A percentile compares a stretch with the other conserved stretches of the same genome.
Conservation (phyloP, 78 protist species). For the Mantamonas sphyraenae region DNA sequence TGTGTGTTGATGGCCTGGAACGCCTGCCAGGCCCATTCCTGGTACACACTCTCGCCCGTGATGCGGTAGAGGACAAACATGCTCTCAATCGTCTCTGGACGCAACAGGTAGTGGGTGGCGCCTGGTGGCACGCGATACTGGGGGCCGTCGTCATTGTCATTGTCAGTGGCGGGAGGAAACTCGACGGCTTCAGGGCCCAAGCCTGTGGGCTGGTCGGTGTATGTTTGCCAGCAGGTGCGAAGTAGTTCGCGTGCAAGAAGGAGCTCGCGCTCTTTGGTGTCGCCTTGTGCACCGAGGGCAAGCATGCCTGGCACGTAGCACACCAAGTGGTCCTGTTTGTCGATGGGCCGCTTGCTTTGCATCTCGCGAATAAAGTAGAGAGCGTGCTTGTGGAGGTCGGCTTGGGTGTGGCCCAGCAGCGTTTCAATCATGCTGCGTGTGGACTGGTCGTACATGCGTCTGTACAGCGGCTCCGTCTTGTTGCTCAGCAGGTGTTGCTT, state of each 20-base stretch:
- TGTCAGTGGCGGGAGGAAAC: not conserved
- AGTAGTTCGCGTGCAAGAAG: slow-evolving; percentile 11
- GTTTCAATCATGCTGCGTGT: not conserved
- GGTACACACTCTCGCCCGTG: slow-evolving; percentile 25
- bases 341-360: not conserved
- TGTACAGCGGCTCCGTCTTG: slow-evolving; percentile 1
- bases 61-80: slow-evolving; percentile 24
- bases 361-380: no score
- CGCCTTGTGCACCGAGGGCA: slow-evolving; percentile 18
- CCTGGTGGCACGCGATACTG: not conserved
- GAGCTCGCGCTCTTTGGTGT: not conserved
- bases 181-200: slow-evolving; percentile 41
- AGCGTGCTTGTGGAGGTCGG: no score
- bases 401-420: not conserved
- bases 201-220: slow-evolving; percentile 12
- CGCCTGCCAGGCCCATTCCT: slow-evolving; percentile 37
- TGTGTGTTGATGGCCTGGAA: slow-evolving; percentile 16
- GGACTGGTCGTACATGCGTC: not conserved
- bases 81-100: slow-evolving; percentile 55
- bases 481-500: slow-evolving; percentile 26
- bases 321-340: slow-evolving; percentile 70
- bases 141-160: not conserved
- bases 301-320: slow-evolving; percentile 66
- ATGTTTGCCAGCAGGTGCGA: slow-evolving; percentile 35
- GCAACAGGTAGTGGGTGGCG: slow-evolving; percentile 21